These are phyloP conservation scores for Cercophora samala DNA, from an alignment of 495 filamentous ascomycete genomes.

Conservation along the genomic window DNA sequence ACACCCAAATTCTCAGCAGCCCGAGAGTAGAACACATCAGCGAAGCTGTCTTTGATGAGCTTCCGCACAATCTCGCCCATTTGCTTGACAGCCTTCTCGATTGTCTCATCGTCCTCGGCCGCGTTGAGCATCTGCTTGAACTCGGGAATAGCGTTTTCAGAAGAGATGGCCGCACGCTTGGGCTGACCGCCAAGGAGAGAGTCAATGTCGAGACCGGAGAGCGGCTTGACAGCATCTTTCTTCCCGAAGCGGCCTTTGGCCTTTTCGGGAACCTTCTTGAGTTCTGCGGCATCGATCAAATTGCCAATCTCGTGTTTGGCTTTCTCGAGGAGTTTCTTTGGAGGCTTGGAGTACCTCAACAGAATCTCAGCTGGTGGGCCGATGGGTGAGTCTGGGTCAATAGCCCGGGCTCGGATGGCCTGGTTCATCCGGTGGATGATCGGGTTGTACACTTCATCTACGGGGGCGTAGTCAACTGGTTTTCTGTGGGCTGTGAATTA, in stretches of 20 bases:
- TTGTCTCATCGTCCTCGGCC: conserved; percentile 57
- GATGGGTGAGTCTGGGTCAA: conserved; percentile 66
- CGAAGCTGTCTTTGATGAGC: conserved; percentile 68
- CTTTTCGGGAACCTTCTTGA: conserved; percentile 92
- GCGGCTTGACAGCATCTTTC: conserved; percentile 71
- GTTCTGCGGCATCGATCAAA: conserved; percentile 65
- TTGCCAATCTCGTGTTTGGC: conserved; percentile 55
- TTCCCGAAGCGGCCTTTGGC: conserved; percentile 63
- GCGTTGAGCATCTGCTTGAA: conserved; percentile 78
- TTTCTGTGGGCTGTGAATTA: conserved; percentile 50
- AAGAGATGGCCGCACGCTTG: conserved; percentile 58
- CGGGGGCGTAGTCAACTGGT: conserved; percentile 64
- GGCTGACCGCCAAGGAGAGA: conserved; percentile 62
- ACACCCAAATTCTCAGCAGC: conserved; percentile 74
- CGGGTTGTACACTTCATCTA: conserved; percentile 90
- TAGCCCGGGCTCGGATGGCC: conserved; percentile 76
- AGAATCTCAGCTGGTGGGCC: conserved; percentile 65
- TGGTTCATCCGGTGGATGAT: conserved; percentile 84
- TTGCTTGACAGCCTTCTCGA: conserved; percentile 69
- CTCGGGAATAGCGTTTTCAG: conserved; percentile 81
- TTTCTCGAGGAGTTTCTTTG: conserved; percentile 59
- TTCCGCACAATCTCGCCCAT: conserved; percentile 67
- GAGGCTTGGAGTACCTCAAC: conserved; percentile 70
- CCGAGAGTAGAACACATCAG: conserved; percentile 67
- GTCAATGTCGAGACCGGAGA: conserved; percentile 87